Evolutionary conservation across 495 filamentous ascomycete genomes (phyloP).

Genomic region (Aspergillus steynii): DNA sequence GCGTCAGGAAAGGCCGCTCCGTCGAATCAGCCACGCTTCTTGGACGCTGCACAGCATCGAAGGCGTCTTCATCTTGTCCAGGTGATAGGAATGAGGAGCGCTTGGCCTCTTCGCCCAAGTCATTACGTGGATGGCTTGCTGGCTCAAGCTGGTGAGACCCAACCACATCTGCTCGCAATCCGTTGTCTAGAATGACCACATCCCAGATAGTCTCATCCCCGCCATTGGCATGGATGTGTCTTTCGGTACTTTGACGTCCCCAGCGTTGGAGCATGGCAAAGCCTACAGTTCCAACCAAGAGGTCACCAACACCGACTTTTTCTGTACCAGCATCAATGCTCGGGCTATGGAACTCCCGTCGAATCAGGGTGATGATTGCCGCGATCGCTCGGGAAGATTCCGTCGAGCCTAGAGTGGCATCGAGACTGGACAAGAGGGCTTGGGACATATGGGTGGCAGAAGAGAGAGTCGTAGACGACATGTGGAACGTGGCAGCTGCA

Average conservation of each 20-base stretch:
- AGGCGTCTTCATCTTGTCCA: slow-evolving; percentile 38
- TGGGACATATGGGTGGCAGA: slow-evolving; percentile 64
- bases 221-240: slow-evolving; percentile 49
- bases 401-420: slow-evolving; percentile 74
- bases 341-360: slow-evolving; percentile 68
- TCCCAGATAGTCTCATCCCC: slow-evolving; percentile 74
- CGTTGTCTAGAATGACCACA: slow-evolving; percentile 71
- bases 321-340: slow-evolving; percentile 59
- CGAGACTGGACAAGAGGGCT: slow-evolving; percentile 64
- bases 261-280: slow-evolving; percentile 72
- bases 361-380: slow-evolving; percentile 72
- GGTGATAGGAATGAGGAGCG: slow-evolving; percentile 43
- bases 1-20: slow-evolving; percentile 25
- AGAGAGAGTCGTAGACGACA: slow-evolving; percentile 63
- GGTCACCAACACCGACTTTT: slow-evolving; percentile 63
- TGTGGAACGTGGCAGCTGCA: slow-evolving; percentile 69
- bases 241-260: slow-evolving; percentile 61
- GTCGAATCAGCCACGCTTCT: slow-evolving; percentile 25
- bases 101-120: slow-evolving; percentile 19
- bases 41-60: slow-evolving; percentile 50
- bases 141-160: slow-evolving; percentile 39
- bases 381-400: slow-evolving; percentile 80
- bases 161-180: slow-evolving; percentile 59
- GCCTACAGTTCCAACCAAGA: slow-evolving; percentile 66
- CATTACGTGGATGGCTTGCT: slow-evolving; percentile 18